These are phyloP conservation scores for Trichoderma brevicompactum DNA, from an alignment of 2,329 filamentous ascomycete species.

Conservation along the genomic window DNA sequence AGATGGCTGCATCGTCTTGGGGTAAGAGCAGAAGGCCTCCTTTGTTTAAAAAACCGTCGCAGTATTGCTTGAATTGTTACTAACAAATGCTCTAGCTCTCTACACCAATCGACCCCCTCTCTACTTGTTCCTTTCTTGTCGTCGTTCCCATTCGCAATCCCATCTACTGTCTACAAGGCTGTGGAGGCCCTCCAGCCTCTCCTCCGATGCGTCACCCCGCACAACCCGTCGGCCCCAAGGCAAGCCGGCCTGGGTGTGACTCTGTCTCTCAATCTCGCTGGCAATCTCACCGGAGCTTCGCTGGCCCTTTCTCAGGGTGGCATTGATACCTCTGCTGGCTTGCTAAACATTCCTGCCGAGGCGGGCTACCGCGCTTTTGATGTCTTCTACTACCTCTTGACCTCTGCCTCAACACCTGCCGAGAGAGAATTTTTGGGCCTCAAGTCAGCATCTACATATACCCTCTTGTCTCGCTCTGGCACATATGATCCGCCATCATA, in stretches of 20 bases:
- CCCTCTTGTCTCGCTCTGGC: constrained; percentile 77
- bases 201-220: constrained; percentile 81
- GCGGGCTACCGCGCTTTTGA: constrained; percentile 90
- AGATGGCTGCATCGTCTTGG: constrained; percentile 89
- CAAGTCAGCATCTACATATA: constrained; percentile 75
- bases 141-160: constrained; percentile 78
- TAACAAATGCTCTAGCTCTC: constrained; percentile 62
- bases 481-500: constrained; percentile 88
- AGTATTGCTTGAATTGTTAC: background rate
- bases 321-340: constrained; percentile 79
- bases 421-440: constrained; percentile 89
- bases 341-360: constrained; percentile 79
- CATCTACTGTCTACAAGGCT: constrained; percentile 74
- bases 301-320: constrained; percentile 84
- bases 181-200: constrained; percentile 85
- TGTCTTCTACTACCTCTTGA: constrained; percentile 95
- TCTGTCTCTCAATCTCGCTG: constrained; percentile 79
- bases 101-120: constrained; percentile 87
- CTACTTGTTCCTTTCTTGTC: constrained; percentile 80
- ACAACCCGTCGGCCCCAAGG: constrained; percentile 81
- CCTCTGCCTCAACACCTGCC: constrained; percentile 83
- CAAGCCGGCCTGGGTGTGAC: constrained; percentile 81
- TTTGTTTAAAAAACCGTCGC: background rate
- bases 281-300: constrained; percentile 75
- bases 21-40: constrained; percentile 59